Base-by-base conservation (phyloP, 2,329 filamentous ascomycete genomes). In the Pseudopithomyces chartarum region DNA sequence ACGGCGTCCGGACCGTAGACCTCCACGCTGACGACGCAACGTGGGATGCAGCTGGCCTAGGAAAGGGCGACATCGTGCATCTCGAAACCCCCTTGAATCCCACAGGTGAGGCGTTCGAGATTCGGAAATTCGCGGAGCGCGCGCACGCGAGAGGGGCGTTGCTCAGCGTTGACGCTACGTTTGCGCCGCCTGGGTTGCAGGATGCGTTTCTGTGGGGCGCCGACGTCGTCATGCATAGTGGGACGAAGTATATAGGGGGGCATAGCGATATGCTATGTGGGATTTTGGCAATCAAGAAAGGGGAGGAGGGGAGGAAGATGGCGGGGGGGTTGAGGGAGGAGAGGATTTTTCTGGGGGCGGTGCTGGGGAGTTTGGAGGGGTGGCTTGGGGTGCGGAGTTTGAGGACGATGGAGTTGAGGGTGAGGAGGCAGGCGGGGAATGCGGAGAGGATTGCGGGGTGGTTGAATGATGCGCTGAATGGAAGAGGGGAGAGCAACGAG, bases 11-110 rank as follows among this genome's bases (percentile, higher is more conserved):
- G 71, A 84, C 89, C 63, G 81, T 97, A 2, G 83, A 87, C 20
- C 83, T 98, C 6, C 77, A 79, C 58, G 78, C 80, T 39, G 59
- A 64, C 55, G 75, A 79, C 7, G 57, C 62, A 13, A 85, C 89
- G 67, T 90, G 87, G 69, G 80, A 86, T 8, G 80, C 84, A 13
- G 84, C 85, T 39, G 84, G 87, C 33, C 82, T 98, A 2, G 82
- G 87, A 22, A 78, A 85, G 2, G 94, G 94, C 2, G 95, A 98
- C 73, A 80, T 98, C 2, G 84, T 99, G 50, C 91, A 97, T 73
- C 82, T 98, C 49, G 95, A 99, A 79, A 98, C 94, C 4, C 95
- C 95, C 0, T 82, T 97, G 38, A 99, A 99, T 76, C 95, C 95
- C 0, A 89, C 89, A 1, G 95, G 95, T 49, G 88, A 89, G 66